Evolutionary conservation across 257 asterid genomes (phyloP).

Genomic region (Scutellaria baicalensis): DNA sequence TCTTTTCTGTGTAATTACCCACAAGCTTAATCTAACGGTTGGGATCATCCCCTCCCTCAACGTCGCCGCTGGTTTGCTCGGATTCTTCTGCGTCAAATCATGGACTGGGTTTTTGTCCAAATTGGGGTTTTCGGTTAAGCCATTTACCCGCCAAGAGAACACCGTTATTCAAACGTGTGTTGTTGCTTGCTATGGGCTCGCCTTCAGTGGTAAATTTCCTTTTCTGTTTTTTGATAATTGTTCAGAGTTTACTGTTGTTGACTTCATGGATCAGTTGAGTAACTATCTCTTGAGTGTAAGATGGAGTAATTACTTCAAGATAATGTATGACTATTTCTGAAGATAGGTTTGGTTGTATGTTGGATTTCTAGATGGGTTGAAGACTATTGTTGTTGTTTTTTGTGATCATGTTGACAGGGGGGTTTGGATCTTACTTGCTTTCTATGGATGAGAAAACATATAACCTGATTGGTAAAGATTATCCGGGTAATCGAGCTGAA

Average conservation of each 20-base stretch:
- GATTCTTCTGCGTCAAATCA: constrained; percentile 79
- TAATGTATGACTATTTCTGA: neutral
- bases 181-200: constrained; percentile 96
- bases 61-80: constrained; percentile 93
- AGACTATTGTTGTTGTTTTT: neutral
- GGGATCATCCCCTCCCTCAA: constrained; percentile 92
- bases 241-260: neutral
- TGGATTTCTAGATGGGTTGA: constrained; percentile 10
- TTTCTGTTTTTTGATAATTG: neutral
- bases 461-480: constrained; percentile 78
- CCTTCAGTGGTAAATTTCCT: constrained; percentile 62
- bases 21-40: constrained; percentile 90
- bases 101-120: constrained; percentile 62
- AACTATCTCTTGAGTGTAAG: neutral
- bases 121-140: constrained; percentile 46
- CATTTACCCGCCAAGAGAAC: constrained; percentile 88
- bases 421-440: constrained; percentile 87
- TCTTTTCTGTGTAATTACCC: constrained; percentile 85
- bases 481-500: constrained; percentile 88
- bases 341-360: neutral
- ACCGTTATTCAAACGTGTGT: constrained; percentile 96
- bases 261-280: neutral
- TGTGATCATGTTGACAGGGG: constrained; percentile 48
- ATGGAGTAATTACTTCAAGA: neutral
- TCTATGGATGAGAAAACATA: constrained; percentile 96